Percentiles rank a stretch among this genome's conserved stretches.
Conservation (phyloP, 768 basidiomycete species). For the Phlebiopsis flavidoalba region DNA sequence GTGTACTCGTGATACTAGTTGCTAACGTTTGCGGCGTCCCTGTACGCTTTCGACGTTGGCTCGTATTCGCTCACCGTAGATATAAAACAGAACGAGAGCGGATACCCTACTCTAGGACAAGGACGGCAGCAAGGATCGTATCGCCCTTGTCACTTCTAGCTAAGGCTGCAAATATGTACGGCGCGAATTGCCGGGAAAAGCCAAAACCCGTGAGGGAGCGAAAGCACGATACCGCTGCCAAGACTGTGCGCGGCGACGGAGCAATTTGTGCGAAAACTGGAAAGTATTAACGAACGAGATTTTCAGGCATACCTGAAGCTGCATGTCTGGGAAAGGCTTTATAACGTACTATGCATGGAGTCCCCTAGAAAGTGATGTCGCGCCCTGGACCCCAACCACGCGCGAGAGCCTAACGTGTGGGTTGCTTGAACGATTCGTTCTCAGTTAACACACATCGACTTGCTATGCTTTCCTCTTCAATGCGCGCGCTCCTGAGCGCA, state of each 20-base stretch:
- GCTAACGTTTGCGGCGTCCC: background rate
- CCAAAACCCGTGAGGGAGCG: slow-evolving; percentile 65
- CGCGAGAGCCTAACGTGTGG: slow-evolving; percentile 44
- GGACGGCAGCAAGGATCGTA: slow-evolving; percentile 53
- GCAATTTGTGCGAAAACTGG: slow-evolving; percentile 29
- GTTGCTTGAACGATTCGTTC: background rate
- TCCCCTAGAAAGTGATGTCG: slow-evolving; percentile 56
- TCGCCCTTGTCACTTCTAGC: slow-evolving; percentile 67
- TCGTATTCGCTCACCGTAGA: slow-evolving; percentile 44
- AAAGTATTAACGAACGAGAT: slow-evolving; percentile 35
- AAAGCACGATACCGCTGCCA: slow-evolving; percentile 59
- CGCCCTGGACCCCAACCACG: slow-evolving; percentile 50
- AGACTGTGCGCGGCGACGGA: slow-evolving; percentile 32
- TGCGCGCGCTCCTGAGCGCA: slow-evolving; percentile 46
- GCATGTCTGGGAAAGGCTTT: slow-evolving; percentile 62
- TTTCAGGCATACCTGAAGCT: slow-evolving; percentile 50
- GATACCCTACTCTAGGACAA: slow-evolving; percentile 56
- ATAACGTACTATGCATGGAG: slow-evolving; percentile 67
- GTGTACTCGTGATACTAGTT: background rate
- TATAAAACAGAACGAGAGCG: slow-evolving; percentile 32
- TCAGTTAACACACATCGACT: slow-evolving; percentile 11
- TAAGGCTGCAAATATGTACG: slow-evolving; percentile 58
- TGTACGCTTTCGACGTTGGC: background rate
- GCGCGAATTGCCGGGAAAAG: slow-evolving; percentile 76
- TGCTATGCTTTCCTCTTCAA: slow-evolving; percentile 66